Evolutionary conservation across 2,329 filamentous ascomycete genomes (phyloP).

Genomic region (Diaporthe sp.): DNA sequence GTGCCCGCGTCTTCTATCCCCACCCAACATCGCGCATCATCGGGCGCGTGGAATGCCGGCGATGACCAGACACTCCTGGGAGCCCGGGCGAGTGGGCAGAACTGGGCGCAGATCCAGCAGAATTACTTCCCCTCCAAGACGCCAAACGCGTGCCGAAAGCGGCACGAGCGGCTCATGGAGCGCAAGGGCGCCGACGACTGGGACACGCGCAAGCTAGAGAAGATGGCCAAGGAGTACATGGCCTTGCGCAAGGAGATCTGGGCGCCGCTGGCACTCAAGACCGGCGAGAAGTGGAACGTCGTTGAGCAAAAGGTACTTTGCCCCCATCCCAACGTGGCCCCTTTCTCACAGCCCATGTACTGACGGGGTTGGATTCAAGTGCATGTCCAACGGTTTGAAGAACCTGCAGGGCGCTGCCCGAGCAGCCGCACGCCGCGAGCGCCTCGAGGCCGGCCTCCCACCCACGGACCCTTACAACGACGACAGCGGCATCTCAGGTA

Average conservation of each 20-base stretch:
- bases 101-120: slow-evolving; percentile 84
- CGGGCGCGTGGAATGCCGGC: slow-evolving; percentile 76
- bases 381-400: slow-evolving; percentile 86
- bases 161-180: slow-evolving; percentile 86
- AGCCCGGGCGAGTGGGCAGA: slow-evolving; percentile 79
- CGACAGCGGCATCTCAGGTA: slow-evolving; percentile 76
- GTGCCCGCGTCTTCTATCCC: slow-evolving; percentile 45
- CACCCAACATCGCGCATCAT: slow-evolving; percentile 64
- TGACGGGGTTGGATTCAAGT: slow-evolving; percentile 58
- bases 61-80: slow-evolving; percentile 80
- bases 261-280: slow-evolving; percentile 75
- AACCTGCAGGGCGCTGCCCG: slow-evolving; percentile 79
- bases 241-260: slow-evolving; percentile 84
- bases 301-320: slow-evolving; percentile 70
- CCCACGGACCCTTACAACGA: slow-evolving; percentile 67
- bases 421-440: slow-evolving; percentile 73
- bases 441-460: slow-evolving; percentile 59
- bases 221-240: slow-evolving; percentile 82
- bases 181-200: slow-evolving; percentile 80
- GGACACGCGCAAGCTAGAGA: slow-evolving; percentile 80
- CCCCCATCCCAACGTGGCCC: not conserved
- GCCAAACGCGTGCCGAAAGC: slow-evolving; percentile 87
- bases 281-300: slow-evolving; percentile 86
- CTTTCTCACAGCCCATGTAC: slow-evolving; percentile 2
- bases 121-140: slow-evolving; percentile 82